A percentile compares a stretch with the other conserved stretches of the same genome.
phyloP scores from a whole-genome alignment of 495 filamentous ascomycete genomes.

The Aspergillus ostianus region DNA sequence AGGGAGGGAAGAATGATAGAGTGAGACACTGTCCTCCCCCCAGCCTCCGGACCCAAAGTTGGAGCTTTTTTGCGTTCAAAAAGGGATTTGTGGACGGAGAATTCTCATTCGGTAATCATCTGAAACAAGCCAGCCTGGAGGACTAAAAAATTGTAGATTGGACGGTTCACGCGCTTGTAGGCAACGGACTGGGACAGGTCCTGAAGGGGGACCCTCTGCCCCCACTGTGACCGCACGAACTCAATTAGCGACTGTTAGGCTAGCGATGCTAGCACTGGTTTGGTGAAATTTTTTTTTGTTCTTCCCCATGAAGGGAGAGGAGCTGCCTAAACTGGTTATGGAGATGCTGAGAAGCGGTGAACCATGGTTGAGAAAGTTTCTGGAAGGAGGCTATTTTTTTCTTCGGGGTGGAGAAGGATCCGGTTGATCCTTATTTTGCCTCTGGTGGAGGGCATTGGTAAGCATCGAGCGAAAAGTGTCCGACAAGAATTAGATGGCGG shows the following conservation, averaged over 20 bases:
- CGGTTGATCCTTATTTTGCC: conserved; percentile 16
- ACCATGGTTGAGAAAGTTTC: conserved; percentile 21
- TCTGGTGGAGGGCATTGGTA: conserved; percentile 6
- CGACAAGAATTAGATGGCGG: neutral
- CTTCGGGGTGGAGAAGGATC: conserved; percentile 12
- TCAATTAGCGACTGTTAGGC: neutral
- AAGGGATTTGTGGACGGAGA: neutral
- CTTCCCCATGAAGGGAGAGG: neutral
- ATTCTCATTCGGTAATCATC: neutral
- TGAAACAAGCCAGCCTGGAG: neutral
- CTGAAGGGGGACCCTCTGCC: neutral
- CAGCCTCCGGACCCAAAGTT: neutral
- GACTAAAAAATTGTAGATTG: neutral
- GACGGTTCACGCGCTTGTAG: neutral
- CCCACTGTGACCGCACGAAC: neutral
- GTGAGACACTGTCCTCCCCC: neutral
- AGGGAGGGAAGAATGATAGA: neutral
- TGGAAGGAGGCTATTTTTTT: conserved; percentile 17
- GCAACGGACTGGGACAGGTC: neutral
- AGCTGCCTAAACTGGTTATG: neutral
- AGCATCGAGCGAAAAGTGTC: neutral
- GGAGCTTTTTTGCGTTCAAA: neutral
- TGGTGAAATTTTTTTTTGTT: neutral
- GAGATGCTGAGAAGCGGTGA: conserved; percentile 17
- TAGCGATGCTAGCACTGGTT: neutral